These are phyloP conservation scores for Podospora conica DNA, from an alignment of 495 filamentous ascomycete genomes.

Conservation along the genomic window DNA sequence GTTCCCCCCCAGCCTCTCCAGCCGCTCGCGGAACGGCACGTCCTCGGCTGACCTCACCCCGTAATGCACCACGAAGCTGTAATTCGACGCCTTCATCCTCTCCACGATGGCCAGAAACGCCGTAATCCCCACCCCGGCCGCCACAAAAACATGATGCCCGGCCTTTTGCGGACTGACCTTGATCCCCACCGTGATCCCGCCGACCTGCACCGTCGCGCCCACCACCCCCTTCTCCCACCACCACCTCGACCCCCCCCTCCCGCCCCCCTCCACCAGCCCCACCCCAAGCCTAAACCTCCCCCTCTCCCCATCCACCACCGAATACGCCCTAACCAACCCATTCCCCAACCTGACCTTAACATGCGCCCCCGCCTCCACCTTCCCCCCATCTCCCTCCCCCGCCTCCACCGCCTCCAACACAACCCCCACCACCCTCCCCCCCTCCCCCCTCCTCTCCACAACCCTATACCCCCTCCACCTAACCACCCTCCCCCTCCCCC, in stretches of 20 bases:
- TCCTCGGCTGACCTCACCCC: conserved; percentile 41
- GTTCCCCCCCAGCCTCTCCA: conserved; percentile 29
- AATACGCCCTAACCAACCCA: conserved; percentile 40
- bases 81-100: conserved; percentile 35
- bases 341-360: conserved; percentile 43
- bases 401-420: conserved; percentile 31
- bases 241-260: conserved; percentile 44
- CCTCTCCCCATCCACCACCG: conserved; percentile 39
- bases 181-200: conserved; percentile 36
- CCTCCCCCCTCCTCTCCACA: conserved; percentile 38
- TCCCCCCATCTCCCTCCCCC: conserved; percentile 11
- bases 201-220: conserved; percentile 39
- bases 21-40: conserved; percentile 38
- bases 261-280: conserved; percentile 33
- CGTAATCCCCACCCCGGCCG: conserved; percentile 48
- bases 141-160: conserved; percentile 47
- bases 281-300: conserved; percentile 42
- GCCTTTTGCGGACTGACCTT: conserved; percentile 24
- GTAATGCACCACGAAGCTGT: conserved; percentile 42
- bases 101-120: conserved; percentile 40
- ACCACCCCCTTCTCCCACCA: conserved; percentile 42
- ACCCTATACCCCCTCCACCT: conserved; percentile 42
- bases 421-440: conserved; percentile 35
- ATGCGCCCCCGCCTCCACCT: conserved; percentile 32
- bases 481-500: conserved; percentile 19